A percentile compares a stretch with the other conserved stretches of the same genome.
Conservation (phyloP, 2,329 filamentous ascomycete species). For the Sarocladium kiliense region DNA sequence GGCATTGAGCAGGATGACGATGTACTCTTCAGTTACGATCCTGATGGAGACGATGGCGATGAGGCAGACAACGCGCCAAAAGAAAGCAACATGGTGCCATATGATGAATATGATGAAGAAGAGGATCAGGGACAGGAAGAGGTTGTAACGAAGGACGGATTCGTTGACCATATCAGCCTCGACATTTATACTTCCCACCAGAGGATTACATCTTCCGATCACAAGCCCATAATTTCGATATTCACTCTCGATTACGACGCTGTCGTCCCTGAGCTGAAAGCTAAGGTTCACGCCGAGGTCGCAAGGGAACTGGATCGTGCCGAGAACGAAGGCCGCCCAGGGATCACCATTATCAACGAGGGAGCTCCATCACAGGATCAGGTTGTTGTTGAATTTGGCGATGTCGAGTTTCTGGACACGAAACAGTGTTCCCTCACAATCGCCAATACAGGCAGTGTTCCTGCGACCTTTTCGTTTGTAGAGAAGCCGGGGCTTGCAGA, state of each 20-base stretch:
- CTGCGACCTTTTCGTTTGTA: constrained; percentile 75
- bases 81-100: background rate
- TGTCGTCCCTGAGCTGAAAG: constrained; percentile 78
- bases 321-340: constrained; percentile 85
- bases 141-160: constrained; percentile 53
- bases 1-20: constrained; percentile 77
- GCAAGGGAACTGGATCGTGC: constrained; percentile 82
- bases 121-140: constrained; percentile 33
- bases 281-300: constrained; percentile 79
- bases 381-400: constrained; percentile 69
- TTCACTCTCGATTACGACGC: constrained; percentile 84
- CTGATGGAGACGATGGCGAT: constrained; percentile 53
- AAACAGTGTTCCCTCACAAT: constrained; percentile 69
- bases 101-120: constrained; percentile 11
- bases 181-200: constrained; percentile 83
- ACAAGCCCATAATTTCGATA: constrained; percentile 82
- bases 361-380: constrained; percentile 36
- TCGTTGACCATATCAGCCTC: constrained; percentile 47
- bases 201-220: constrained; percentile 84
- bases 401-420: constrained; percentile 62
- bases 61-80: background rate
- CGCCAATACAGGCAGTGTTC: constrained; percentile 83
- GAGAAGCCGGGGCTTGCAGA: constrained; percentile 56
- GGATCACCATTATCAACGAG: constrained; percentile 78
- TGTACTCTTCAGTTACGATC: constrained; percentile 77